Evolutionary conservation across 2,329 filamentous ascomycete genomes (phyloP), one percentile per base, ranked within the genome.

Genomic region (Amylocarpus encephaloides): DNA sequence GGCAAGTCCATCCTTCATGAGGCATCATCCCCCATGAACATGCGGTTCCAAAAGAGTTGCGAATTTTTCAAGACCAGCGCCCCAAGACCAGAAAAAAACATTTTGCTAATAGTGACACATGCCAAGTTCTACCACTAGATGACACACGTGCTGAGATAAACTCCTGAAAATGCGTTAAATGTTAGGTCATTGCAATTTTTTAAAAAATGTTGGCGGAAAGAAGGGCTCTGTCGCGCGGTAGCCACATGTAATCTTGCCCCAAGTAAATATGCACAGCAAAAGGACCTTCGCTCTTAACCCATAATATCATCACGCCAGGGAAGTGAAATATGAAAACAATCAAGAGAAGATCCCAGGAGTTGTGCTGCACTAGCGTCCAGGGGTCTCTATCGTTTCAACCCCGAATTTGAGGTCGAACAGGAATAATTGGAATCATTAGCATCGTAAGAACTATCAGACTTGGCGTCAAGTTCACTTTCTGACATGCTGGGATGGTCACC

Each of bases 291-390:
- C 39, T 54, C 58, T 34, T 57, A 44, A 58, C 52, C 57, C 53
- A 42, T 59, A 54, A 60, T 56, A 47, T 52, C 48, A 42, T 57
- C 47, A 48, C 51, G 48, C 48, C 48, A 35, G 51, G 52, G 52
- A 56, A 52, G 39, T 19, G 47, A 51, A 53, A 53, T 29, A 54
- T 55, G 48, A 32, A 36, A 52, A 49, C 33, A 51, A 41, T 13
- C 26, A 42, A 45, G 19, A 41, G 48, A 59, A 40, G 40, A 32
- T 48, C 47, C 41, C 41, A 55, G 61, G 61, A 60, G 39, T 60
- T 53, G 58, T 64, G 63, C 63, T 65, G 63, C 63, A 63, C 63
- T 65, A 65, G 63, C 63, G 57, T 64, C 62, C 59, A 57, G 43
- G 54, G 50, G 48, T 32, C 49, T 53, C 54, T 50, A 56, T 50